These are phyloP conservation scores for Ogataea degrootiae DNA, from an alignment of 805 yeast genomes.

Conservation along the genomic window DNA sequence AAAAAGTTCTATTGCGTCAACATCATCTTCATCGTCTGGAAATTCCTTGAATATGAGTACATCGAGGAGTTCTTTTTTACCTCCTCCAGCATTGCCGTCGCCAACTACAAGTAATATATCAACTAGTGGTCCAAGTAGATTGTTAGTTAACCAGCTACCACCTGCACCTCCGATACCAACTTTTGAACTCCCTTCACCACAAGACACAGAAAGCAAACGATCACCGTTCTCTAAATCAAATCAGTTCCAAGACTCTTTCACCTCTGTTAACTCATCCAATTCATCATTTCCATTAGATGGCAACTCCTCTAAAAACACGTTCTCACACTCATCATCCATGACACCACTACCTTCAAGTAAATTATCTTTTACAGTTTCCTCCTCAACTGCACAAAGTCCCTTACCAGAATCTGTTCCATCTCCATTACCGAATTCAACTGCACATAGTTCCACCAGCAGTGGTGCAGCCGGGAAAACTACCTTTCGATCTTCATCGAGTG, in stretches of 20 bases:
- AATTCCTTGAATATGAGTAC: constrained; percentile 3
- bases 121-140: neutral
- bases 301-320: neutral
- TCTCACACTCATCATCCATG: constrained; percentile 1
- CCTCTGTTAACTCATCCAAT: neutral
- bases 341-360: constrained; percentile 4
- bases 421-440: constrained; percentile 39
- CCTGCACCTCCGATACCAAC: constrained; percentile 53
- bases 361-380: neutral
- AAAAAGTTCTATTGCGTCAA: constrained; percentile 13
- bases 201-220: neutral
- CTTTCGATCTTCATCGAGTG: neutral
- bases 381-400: neutral
- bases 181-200: constrained; percentile 27
- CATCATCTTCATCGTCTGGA: constrained; percentile 17
- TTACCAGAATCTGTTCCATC: constrained; percentile 32
- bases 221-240: neutral
- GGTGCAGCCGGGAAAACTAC: constrained; percentile 9
- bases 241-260: neutral
- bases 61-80: neutral
- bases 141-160: constrained; percentile 36
- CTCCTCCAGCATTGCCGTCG: neutral
- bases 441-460: no score
- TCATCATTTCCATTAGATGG: neutral
- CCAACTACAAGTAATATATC: neutral